A percentile compares a stretch with the other conserved stretches of the same genome.
Evolutionary conservation across 345 rosid genomes (phyloP).

Genomic region (Eucalyptus leucophloia): DNA sequence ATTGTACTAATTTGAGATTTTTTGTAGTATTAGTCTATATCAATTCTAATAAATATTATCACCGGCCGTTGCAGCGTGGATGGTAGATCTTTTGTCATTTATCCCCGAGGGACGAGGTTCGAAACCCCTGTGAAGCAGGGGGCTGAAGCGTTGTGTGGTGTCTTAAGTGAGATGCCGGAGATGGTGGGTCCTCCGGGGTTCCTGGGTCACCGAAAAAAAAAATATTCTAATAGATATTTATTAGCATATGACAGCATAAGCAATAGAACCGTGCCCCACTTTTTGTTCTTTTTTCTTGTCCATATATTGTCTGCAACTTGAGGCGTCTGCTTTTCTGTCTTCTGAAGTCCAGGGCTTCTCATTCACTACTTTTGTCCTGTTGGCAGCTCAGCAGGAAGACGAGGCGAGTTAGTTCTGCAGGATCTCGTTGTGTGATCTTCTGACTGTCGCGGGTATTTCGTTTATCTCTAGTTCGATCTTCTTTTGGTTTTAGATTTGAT

Average conservation of each 20-base stretch:
- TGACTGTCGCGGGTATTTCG: background rate
- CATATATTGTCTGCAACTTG: background rate
- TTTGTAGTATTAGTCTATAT: no score
- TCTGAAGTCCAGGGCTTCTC: background rate
- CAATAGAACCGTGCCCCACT: background rate
- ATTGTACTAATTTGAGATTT: no score
- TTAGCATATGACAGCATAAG: background rate
- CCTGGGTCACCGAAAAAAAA: no score
- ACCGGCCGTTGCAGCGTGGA: no score
- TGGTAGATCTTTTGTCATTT: no score
- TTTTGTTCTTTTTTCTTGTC: background rate
- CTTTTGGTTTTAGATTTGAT: background rate
- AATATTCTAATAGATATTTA: no score
- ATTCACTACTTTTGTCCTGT: background rate
- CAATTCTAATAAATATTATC: no score
- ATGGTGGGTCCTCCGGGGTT: no score
- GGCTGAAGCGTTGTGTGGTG: no score
- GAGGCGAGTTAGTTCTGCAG: background rate
- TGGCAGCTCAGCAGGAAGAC: background rate
- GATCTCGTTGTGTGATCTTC: background rate
- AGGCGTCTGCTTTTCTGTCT: background rate
- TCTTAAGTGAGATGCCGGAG: no score
- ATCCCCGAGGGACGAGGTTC: no score
- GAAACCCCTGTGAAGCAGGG: no score
- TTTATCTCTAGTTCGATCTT: background rate